phyloP scores from a whole-genome alignment of 108 stramenopile species.

The Cyclostephanos invisitatus region DNA sequence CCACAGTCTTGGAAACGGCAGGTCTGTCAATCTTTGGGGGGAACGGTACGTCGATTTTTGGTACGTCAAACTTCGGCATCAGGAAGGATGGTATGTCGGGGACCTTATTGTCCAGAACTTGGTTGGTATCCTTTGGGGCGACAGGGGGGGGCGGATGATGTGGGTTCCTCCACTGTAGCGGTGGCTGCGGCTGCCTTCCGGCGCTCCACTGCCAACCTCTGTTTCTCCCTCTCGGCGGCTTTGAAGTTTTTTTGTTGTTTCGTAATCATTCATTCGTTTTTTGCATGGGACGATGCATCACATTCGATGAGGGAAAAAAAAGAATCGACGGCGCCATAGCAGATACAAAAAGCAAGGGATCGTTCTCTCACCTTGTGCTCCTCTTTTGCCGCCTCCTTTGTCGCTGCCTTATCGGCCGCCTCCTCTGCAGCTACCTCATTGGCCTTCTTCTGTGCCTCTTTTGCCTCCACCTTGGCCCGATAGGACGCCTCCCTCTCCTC shows the following conservation, averaged over 20 bases:
- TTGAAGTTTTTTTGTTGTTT: not conserved
- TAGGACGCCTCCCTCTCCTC: constrained; percentile 45
- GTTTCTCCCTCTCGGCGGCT: constrained; percentile 53
- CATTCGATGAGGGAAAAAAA: no score
- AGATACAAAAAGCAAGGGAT: not conserved
- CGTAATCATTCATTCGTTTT: not conserved
- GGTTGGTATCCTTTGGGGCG: constrained; percentile 2
- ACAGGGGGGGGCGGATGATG: constrained; percentile 11
- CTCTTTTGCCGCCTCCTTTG: constrained; percentile 40
- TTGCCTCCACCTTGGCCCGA: constrained; percentile 53
- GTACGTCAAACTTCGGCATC: constrained; percentile 54
- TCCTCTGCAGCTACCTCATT: constrained; percentile 43
- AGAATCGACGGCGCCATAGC: no score
- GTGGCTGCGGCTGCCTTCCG: constrained; percentile 37
- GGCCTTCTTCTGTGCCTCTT: constrained; percentile 53
- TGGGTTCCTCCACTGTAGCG: constrained; percentile 35
- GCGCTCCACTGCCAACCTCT: constrained; percentile 37
- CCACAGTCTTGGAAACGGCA: no score
- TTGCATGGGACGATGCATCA: not conserved
- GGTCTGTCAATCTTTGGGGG: no score
- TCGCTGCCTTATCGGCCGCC: constrained; percentile 15
- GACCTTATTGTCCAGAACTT: constrained; percentile 49
- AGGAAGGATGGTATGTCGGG: constrained; percentile 46
- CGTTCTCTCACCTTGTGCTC: constrained; percentile 29
- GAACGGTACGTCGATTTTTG: constrained; percentile 42